phyloP scores from a whole-genome alignment of 2,329 filamentous ascomycete genomes.

The Alternaria gaisen region DNA sequence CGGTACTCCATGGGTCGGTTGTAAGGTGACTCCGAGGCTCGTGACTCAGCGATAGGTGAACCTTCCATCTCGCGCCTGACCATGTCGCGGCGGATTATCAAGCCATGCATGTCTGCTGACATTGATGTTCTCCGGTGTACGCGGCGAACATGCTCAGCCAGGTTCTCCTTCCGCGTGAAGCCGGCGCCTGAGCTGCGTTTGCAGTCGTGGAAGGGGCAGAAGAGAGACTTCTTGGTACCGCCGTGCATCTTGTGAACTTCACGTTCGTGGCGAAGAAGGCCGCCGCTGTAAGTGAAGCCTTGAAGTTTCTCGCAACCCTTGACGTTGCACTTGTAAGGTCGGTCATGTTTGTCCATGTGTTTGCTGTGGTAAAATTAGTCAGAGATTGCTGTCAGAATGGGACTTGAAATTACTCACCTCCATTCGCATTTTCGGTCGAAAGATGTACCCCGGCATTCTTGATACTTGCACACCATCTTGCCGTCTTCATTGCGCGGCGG shows the following conservation, averaged over 20 bases:
- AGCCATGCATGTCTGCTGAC: constrained; percentile 46
- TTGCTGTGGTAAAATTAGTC: constrained; percentile 67
- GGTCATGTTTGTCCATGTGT: constrained; percentile 98
- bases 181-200: constrained; percentile 88
- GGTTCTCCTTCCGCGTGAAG: constrained; percentile 92
- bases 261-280: constrained; percentile 86
- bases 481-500: constrained; percentile 72
- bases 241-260: constrained; percentile 93
- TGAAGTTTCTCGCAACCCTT: constrained; percentile 89
- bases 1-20: constrained; percentile 32
- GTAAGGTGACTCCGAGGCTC: constrained; percentile 38
- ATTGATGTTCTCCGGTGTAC: constrained; percentile 68
- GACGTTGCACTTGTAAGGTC: constrained; percentile 86
- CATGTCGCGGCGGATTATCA: constrained; percentile 41
- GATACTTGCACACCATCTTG: constrained; percentile 76
- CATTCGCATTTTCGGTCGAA: constrained; percentile 91
- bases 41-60: constrained; percentile 33
- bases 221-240: constrained; percentile 84
- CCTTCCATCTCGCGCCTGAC: constrained; percentile 26
- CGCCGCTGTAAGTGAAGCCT: constrained; percentile 94
- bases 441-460: constrained; percentile 72
- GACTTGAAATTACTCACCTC: constrained; percentile 71
- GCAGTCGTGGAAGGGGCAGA: constrained; percentile 86
- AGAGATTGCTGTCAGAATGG: constrained; percentile 26
- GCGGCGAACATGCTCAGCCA: constrained; percentile 90